Percentiles rank a stretch among this genome's conserved stretches.
These are phyloP conservation scores for Penicillium cataractarum DNA, from an alignment of 495 filamentous ascomycete species.

Conservation along the genomic window DNA sequence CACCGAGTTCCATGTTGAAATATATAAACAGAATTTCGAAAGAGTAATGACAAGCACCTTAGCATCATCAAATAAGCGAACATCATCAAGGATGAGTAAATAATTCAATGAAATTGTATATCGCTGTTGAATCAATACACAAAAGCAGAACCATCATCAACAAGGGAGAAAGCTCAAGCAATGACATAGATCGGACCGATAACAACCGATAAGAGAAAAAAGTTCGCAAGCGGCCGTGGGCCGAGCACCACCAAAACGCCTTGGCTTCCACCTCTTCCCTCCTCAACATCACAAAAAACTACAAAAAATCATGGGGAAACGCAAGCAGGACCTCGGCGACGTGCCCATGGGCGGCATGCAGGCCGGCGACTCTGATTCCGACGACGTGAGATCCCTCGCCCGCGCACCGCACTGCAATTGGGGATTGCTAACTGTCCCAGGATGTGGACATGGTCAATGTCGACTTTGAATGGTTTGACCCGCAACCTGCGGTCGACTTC, in stretches of 20 bases:
- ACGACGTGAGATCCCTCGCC: constrained; percentile 40
- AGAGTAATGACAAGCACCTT: too few relatives aligned
- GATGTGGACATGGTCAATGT: constrained; percentile 91
- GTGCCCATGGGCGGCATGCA: constrained; percentile 47
- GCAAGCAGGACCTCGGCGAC: constrained; percentile 53
- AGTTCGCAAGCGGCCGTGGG: constrained; percentile 33
- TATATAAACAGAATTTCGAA: not conserved
- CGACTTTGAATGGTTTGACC: constrained; percentile 98
- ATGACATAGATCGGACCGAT: constrained; percentile 17
- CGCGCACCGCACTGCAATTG: not conserved
- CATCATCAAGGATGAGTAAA: too few relatives aligned
- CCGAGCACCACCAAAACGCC: constrained; percentile 25
- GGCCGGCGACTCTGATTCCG: constrained; percentile 40
- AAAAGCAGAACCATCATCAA: not conserved
- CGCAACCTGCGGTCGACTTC: constrained; percentile 86
- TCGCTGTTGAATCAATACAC: too few relatives aligned
- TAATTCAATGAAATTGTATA: too few relatives aligned
- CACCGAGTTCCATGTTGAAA: too few relatives aligned
- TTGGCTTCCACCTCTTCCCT: constrained; percentile 14
- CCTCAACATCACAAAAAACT: constrained; percentile 11
- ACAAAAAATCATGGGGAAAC: constrained; percentile 51
- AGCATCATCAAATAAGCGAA: not conserved
- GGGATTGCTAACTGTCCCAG: constrained; percentile 42
- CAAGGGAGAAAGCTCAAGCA: not conserved
- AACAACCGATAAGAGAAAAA: constrained; percentile 33